These are phyloP conservation scores for Metarhizium humberi DNA, from an alignment of 2,329 filamentous ascomycete genomes.

Conservation along the genomic window DNA sequence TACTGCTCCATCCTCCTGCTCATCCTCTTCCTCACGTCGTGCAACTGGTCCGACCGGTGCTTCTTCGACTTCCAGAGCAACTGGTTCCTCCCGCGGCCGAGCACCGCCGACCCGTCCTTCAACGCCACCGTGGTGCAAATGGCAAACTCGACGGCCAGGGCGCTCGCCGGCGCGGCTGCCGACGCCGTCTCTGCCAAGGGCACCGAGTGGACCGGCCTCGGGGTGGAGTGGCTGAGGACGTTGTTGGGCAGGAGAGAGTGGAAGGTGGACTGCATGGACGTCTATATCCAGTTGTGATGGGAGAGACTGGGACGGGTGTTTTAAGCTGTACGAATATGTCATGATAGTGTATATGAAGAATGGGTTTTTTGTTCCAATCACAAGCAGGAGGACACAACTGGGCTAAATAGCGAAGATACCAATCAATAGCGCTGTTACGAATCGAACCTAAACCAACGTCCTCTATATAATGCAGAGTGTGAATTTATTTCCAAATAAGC, in stretches of 20 bases:
- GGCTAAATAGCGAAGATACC: no score
- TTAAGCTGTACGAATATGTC: neutral
- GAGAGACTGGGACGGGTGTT: no score
- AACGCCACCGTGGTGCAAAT: slow-evolving; percentile 44
- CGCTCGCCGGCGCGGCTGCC: slow-evolving; percentile 57
- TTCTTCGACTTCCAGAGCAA: slow-evolving; percentile 89
- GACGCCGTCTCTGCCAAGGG: slow-evolving; percentile 48
- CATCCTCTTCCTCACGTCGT: slow-evolving; percentile 86
- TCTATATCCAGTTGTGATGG: slow-evolving; percentile 59
- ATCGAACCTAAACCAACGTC: no score
- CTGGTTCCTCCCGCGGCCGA: slow-evolving; percentile 79
- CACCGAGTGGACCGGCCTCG: slow-evolving; percentile 65
- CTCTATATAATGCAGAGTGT: no score
- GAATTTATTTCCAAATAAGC: no score
- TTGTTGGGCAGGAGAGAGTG: slow-evolving; percentile 77
- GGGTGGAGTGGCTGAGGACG: slow-evolving; percentile 78
- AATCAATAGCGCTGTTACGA: no score
- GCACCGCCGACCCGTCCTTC: slow-evolving; percentile 26
- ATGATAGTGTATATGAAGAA: neutral
- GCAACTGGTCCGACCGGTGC: slow-evolving; percentile 80
- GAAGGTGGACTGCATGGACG: slow-evolving; percentile 83
- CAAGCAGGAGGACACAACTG: no score
- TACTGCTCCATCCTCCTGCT: slow-evolving; percentile 96
- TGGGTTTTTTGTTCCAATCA: neutral
- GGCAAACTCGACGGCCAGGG: slow-evolving; percentile 60